These are phyloP conservation scores for Neobulgaria alba DNA, from an alignment of 2,329 filamentous ascomycete species.

Conservation along the genomic window DNA sequence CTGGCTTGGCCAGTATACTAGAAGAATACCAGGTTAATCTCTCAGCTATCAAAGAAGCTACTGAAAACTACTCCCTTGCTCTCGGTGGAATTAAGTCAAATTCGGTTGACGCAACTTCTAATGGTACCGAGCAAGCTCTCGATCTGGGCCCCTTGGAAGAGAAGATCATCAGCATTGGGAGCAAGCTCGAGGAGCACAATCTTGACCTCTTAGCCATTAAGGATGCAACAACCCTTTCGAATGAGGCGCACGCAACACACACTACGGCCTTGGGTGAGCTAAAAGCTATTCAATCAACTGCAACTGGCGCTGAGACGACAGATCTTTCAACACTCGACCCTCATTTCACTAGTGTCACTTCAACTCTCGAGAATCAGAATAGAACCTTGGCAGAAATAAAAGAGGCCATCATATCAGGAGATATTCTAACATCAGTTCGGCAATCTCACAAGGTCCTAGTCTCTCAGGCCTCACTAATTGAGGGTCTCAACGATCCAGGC, in stretches of 20 bases:
- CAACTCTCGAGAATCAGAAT: conserved; percentile 14
- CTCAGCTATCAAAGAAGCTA: conserved; percentile 5
- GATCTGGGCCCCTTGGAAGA: conserved; percentile 8
- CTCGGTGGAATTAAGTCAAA: conserved; percentile 8
- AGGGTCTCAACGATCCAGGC: conserved; percentile 3
- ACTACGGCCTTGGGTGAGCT: conserved; percentile 12
- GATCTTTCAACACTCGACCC: conserved; percentile 13
- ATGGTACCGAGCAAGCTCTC: not conserved
- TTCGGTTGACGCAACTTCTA: conserved; percentile 2
- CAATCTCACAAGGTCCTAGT: conserved; percentile 12
- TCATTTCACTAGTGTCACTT: conserved; percentile 14
- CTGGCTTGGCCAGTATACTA: not conserved
- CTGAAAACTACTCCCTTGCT: conserved; percentile 1
- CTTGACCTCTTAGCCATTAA: conserved; percentile 9
- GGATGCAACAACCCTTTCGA: conserved; percentile 9
- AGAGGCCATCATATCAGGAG: conserved; percentile 6
- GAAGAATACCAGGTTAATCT: not conserved
- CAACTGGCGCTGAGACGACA: not conserved
- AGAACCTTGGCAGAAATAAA: conserved; percentile 13
- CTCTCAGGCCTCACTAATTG: conserved; percentile 3
- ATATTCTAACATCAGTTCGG: conserved; percentile 12
- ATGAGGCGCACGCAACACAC: conserved; percentile 10
- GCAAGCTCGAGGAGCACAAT: conserved; percentile 16
- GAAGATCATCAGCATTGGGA: conserved; percentile 9
- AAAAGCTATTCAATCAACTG: conserved; percentile 8